A percentile compares a stretch with the other conserved stretches of the same genome.
Evolutionary conservation across 805 yeast genomes (phyloP).

Genomic region (Candida oleophila): DNA sequence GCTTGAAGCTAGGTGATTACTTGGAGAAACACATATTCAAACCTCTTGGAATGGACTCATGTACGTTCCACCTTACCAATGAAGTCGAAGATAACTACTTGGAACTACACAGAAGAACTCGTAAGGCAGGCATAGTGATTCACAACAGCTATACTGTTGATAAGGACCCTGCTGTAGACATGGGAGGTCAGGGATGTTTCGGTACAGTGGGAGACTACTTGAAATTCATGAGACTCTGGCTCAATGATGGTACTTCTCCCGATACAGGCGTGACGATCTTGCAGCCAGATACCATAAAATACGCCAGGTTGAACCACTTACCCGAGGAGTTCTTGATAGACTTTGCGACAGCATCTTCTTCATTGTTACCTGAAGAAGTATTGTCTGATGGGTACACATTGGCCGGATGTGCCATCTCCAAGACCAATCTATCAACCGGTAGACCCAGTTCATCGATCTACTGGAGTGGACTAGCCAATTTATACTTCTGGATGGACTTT

Average conservation of each 20-base stretch:
- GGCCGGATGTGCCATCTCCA: conserved; percentile 32
- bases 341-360: conserved; percentile 13
- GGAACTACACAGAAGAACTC: conserved; percentile 15
- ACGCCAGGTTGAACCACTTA: conserved; percentile 33
- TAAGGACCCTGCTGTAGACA: conserved; percentile 27
- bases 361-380: conserved; percentile 10
- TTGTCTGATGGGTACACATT: conserved; percentile 32
- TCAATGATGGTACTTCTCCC: conserved; percentile 38
- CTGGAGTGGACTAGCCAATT: conserved; percentile 42
- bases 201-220: conserved; percentile 38
- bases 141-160: conserved; percentile 15
- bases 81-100: conserved; percentile 10
- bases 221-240: conserved; percentile 38
- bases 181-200: conserved; percentile 46
- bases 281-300: conserved; percentile 25
- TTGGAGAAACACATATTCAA: conserved; percentile 29
- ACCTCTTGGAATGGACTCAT: conserved; percentile 32
- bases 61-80: conserved; percentile 21
- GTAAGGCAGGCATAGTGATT: conserved; percentile 12
- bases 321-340: conserved; percentile 20
- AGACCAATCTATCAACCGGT: conserved; percentile 27
- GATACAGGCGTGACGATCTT: conserved; percentile 33
- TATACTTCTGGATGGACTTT: conserved; percentile 40
- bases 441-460: conserved; percentile 33
- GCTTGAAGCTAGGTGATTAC: conserved; percentile 30